Evolutionary conservation across 306 rosid genomes (phyloP).

Genomic region (Vachellia collinsii): DNA sequence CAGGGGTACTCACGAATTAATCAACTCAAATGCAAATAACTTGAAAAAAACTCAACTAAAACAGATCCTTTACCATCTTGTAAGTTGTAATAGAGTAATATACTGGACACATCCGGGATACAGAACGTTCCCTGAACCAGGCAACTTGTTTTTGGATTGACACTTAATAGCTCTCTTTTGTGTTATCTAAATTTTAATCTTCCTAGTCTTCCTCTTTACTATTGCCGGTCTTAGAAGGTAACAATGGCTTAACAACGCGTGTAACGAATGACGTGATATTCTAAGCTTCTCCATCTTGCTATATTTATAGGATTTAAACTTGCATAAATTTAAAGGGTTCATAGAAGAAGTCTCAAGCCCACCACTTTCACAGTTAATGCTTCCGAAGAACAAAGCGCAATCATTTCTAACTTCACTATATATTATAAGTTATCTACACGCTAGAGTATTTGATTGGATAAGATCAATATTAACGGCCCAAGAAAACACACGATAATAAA

Average conservation of each 20-base stretch:
- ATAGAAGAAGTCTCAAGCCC: background rate
- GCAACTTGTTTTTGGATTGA: background rate
- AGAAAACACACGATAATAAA: no score
- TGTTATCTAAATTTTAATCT: background rate
- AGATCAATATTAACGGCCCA: no score
- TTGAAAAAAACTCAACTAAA: background rate
- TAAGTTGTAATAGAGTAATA: background rate
- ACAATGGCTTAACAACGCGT: background rate
- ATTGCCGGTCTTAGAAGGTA: background rate
- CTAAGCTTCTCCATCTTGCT: no score
- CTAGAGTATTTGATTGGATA: no score
- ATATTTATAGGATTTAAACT: no score
- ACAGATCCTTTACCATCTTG: constrained; percentile 10
- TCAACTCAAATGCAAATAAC: constrained; percentile 15
- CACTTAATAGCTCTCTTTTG: background rate
- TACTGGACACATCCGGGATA: background rate
- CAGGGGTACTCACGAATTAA: background rate
- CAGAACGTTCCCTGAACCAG: background rate
- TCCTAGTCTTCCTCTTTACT: background rate
- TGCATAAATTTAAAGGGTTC: background rate
- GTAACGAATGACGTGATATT: no score
- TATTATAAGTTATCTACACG: no score
- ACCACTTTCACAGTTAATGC: background rate
- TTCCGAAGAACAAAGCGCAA: background rate
- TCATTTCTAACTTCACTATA: background rate